These are phyloP conservation scores for Mycosphaerelloides madeirae DNA, from an alignment of 2,329 filamentous ascomycete genomes.

Conservation along the genomic window DNA sequence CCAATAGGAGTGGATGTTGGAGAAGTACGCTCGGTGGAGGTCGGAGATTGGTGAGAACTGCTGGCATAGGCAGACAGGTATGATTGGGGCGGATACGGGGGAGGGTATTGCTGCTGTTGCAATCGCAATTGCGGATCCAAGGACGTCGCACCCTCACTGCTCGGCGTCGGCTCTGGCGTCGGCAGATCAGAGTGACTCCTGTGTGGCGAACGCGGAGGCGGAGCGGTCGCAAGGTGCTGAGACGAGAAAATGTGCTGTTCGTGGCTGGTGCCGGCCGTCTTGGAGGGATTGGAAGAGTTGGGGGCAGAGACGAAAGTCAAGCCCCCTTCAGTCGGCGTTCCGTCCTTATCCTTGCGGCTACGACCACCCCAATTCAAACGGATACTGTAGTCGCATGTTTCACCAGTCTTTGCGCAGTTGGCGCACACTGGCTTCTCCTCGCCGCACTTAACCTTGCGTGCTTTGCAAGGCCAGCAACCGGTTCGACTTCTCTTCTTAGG, in stretches of 20 bases:
- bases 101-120: conserved; percentile 5
- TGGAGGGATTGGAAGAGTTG: conserved; percentile 2
- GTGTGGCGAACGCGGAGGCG: conserved; percentile 17
- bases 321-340: conserved; percentile 20
- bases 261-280: conserved; percentile 12
- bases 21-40: conserved; percentile 11
- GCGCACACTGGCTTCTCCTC: conserved; percentile 69
- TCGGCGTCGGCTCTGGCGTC: conserved; percentile 17
- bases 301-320: conserved; percentile 29
- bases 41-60: conserved; percentile 7
- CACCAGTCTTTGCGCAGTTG: conserved; percentile 62
- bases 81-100: too few species aligned
- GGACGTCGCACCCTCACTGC: conserved; percentile 7
- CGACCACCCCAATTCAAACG: conserved; percentile 76
- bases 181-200: conserved; percentile 15
- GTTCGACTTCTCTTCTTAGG: conserved; percentile 64
- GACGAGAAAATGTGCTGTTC: conserved; percentile 31
- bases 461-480: conserved; percentile 74
- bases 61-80: neutral
- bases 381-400: conserved; percentile 75
- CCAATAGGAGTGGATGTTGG: conserved; percentile 14
- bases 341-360: conserved; percentile 49
- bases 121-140: conserved; percentile 20
- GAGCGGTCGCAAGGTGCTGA: conserved; percentile 27
- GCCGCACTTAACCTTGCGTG: conserved; percentile 74